These are phyloP conservation scores for Cenchrus purpureus DNA, from an alignment of 176 grass and related monocot genomes.

Conservation along the genomic window DNA sequence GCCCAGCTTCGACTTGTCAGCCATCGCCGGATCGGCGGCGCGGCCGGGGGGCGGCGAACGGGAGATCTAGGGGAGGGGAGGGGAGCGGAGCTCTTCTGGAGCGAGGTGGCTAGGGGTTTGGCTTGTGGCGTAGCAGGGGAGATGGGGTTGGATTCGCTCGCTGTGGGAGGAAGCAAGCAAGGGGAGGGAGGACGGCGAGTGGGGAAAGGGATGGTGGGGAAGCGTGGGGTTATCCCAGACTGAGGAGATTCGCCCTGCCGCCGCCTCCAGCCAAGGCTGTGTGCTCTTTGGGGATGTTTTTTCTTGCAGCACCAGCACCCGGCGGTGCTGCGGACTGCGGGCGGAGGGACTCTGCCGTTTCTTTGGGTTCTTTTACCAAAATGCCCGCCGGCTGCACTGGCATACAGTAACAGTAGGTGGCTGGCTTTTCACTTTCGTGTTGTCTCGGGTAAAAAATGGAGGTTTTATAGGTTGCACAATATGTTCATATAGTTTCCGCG, in stretches of 20 bases:
- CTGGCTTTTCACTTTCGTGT: background rate
- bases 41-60: background rate
- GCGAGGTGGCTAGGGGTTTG: slow-evolving; percentile 18
- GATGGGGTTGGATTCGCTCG: background rate
- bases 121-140: slow-evolving; percentile 24
- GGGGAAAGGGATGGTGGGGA: slow-evolving; percentile 38
- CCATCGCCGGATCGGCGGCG: slow-evolving; percentile 41
- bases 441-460: background rate
- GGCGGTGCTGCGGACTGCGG: background rate
- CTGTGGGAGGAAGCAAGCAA: background rate
- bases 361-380: background rate
- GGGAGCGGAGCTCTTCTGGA: background rate
- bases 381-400: background rate
- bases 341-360: background rate
- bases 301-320: slow-evolving; percentile 17
- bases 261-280: slow-evolving; percentile 54
- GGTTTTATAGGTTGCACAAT: background rate
- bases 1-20: slow-evolving; percentile 46
- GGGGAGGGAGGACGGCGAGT: background rate
- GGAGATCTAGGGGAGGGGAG: slow-evolving; percentile 36
- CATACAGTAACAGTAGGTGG: too few species aligned
- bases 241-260: slow-evolving; percentile 58
- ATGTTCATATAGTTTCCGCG: background rate
- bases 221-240: slow-evolving; percentile 44
- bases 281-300: slow-evolving; percentile 32